A percentile compares a stretch with the other conserved stretches of the same genome.
These are phyloP conservation scores for Wickerhamiella azymoides DNA, from an alignment of 805 yeast species.

Conservation along the genomic window DNA sequence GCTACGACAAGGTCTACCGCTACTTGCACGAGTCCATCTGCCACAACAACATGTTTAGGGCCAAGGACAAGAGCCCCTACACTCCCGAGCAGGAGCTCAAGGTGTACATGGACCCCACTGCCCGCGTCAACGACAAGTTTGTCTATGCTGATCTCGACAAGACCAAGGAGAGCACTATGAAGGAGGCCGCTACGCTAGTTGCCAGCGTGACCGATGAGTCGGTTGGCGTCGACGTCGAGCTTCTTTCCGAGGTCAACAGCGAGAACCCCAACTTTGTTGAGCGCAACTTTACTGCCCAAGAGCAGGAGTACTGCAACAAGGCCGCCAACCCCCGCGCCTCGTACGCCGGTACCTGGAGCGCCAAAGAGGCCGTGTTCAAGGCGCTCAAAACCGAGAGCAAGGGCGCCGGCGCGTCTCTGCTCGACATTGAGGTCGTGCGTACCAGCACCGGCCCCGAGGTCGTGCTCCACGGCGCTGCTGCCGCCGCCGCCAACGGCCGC, in stretches of 20 bases:
- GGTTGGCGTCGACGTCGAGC: conserved; percentile 96
- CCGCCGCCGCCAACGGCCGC: conserved; percentile 51
- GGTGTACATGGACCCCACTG: conserved; percentile 93
- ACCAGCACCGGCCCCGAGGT: conserved; percentile 75
- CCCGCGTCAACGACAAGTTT: conserved; percentile 42
- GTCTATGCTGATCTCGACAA: conserved; percentile 20
- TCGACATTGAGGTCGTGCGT: conserved; percentile 77
- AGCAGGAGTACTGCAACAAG: conserved; percentile 59
- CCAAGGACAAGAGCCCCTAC: conserved; percentile 91
- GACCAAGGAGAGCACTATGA: conserved; percentile 26
- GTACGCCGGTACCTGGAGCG: conserved; percentile 97
- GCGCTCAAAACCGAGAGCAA: conserved; percentile 75
- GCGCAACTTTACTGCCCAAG: conserved; percentile 77
- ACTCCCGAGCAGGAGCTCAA: conserved; percentile 71
- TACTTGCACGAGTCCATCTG: conserved; percentile 93
- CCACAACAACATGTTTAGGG: conserved; percentile 78
- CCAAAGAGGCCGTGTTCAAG: conserved; percentile 98
- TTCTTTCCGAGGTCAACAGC: conserved; percentile 63
- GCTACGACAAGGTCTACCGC: conserved; percentile 84
- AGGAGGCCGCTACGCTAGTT: conserved; percentile 18
- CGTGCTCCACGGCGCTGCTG: conserved; percentile 60
- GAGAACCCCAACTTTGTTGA: conserved; percentile 84
- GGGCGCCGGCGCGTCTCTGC: conserved; percentile 92
- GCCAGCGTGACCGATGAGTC: conserved; percentile 36
- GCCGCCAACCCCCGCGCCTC: conserved; percentile 78